Evolutionary conservation across 176 grass and related monocot species (phyloP).

Genomic region (Bothriochloa decipiens): DNA sequence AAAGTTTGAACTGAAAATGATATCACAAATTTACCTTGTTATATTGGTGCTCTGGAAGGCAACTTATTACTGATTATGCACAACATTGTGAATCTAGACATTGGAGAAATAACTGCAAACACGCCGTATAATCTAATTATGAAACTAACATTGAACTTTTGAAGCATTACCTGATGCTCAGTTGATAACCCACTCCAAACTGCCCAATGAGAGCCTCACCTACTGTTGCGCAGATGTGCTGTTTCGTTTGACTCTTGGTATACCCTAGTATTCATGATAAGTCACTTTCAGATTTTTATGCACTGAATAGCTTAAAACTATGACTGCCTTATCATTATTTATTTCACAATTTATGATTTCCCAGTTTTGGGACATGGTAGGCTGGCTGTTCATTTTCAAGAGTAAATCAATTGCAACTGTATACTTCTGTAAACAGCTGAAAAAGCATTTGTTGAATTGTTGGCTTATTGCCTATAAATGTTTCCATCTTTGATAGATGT

Average conservation of each 20-base stretch:
- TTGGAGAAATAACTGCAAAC: background rate
- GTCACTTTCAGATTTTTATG: background rate
- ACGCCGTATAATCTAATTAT: background rate
- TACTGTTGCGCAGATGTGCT: background rate
- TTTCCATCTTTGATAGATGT: constrained; percentile 19
- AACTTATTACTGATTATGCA: background rate
- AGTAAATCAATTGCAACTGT: background rate
- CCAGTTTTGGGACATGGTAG: background rate
- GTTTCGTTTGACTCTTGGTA: constrained; percentile 6
- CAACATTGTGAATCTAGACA: background rate
- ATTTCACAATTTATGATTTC: background rate
- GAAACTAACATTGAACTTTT: constrained; percentile 8
- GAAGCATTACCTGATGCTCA: constrained; percentile 12
- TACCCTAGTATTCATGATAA: background rate
- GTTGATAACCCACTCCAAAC: constrained; percentile 19
- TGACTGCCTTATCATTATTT: background rate
- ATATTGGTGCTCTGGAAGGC: constrained; percentile 21
- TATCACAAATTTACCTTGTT: constrained; percentile 19
- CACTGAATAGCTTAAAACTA: constrained; percentile 10
- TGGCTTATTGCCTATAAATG: constrained; percentile 5
- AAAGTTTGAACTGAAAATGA: constrained; percentile 20
- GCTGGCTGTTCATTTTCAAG: background rate
- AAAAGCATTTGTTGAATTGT: constrained; percentile 13
- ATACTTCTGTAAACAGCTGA: constrained; percentile 6
- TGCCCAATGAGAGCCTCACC: background rate